A percentile compares a stretch with the other conserved stretches of the same genome.
phyloP scores from a whole-genome alignment of 768 basidiomycete genomes.

The Amanita rimosa region DNA sequence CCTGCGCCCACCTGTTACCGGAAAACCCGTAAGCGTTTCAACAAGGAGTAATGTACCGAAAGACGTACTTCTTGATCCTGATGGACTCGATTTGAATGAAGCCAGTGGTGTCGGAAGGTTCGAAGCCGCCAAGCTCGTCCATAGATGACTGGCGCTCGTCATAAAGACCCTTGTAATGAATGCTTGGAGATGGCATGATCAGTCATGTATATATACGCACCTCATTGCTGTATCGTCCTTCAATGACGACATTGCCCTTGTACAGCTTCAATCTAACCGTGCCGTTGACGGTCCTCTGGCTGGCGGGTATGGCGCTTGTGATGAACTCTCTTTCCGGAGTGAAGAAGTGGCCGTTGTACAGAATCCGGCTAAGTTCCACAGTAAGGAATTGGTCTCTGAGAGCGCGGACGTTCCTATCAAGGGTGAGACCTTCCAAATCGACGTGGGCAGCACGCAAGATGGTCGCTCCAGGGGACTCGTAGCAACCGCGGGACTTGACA shows the following conservation, averaged over 20 bases:
- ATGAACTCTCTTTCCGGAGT: conserved; percentile 98
- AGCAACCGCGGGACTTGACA: conserved; percentile 99
- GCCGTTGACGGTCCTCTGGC: conserved; percentile 95
- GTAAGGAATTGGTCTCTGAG: conserved; percentile 94
- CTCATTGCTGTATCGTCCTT: conserved; percentile 85
- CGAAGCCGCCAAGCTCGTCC: conserved; percentile 98
- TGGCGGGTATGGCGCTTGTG: conserved; percentile 80
- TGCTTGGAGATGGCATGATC: neutral
- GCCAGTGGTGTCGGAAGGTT: conserved; percentile 89
- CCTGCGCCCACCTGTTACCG: conserved; percentile 66
- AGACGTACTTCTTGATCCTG: conserved; percentile 86
- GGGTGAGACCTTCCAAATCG: conserved; percentile 94
- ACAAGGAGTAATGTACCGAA: conserved; percentile 2
- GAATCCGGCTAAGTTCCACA: conserved; percentile 75
- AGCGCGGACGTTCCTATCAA: conserved; percentile 93
- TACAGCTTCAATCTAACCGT: conserved; percentile 83
- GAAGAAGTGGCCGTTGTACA: conserved; percentile 99
- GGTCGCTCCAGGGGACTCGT: conserved; percentile 94
- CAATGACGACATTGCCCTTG: conserved; percentile 93
- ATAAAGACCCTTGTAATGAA: conserved; percentile 67
- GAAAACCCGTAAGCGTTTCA: conserved; percentile 5
- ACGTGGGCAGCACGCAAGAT: conserved; percentile 93
- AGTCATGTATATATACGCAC: conserved; percentile 23
- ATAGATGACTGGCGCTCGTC: conserved; percentile 94
- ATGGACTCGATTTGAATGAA: conserved; percentile 98